These are phyloP conservation scores for Chlamydomonas applanata DNA, from an alignment of 139 green algal species.

Conservation along the genomic window DNA sequence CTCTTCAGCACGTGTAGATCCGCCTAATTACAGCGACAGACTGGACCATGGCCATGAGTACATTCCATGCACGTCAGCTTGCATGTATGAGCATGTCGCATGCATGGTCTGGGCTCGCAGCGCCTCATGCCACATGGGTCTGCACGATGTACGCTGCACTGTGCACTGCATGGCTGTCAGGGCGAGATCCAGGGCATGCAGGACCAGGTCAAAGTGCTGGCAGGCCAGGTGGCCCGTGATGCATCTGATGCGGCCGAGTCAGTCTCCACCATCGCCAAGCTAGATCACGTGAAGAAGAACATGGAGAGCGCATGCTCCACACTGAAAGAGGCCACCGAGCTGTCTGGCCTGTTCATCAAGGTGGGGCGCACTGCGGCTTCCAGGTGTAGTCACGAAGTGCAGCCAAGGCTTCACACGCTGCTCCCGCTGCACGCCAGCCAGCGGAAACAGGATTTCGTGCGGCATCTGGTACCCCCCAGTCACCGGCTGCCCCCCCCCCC, in stretches of 20 bases:
- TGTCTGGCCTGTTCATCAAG: conserved; percentile 77
- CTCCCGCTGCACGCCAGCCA: no score
- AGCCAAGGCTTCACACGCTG: no score
- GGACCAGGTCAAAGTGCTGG: conserved; percentile 34
- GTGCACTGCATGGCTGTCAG: no score
- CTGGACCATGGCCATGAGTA: no score
- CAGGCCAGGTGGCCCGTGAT: conserved; percentile 21
- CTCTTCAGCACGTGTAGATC: no score
- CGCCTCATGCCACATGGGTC: no score
- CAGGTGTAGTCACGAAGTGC: no score
- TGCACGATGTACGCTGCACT: not conserved
- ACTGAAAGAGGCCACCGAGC: conserved; percentile 83
- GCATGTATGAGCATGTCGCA: not conserved
- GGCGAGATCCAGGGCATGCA: conserved; percentile 38
- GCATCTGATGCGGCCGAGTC: conserved; percentile 15
- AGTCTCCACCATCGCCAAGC: conserved; percentile 23
- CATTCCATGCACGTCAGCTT: no score
- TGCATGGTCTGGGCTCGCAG: not conserved
- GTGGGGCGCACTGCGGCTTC: conserved; percentile 28
- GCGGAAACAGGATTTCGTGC: no score
- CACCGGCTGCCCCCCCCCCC: no score
- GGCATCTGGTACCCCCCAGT: no score
- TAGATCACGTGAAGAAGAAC: conserved; percentile 74
- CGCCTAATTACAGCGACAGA: no score
- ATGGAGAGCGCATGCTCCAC: conserved; percentile 84